phyloP scores from a whole-genome alignment of 169 alveolate species.

The Cyclospora cayetanensis region DNA sequence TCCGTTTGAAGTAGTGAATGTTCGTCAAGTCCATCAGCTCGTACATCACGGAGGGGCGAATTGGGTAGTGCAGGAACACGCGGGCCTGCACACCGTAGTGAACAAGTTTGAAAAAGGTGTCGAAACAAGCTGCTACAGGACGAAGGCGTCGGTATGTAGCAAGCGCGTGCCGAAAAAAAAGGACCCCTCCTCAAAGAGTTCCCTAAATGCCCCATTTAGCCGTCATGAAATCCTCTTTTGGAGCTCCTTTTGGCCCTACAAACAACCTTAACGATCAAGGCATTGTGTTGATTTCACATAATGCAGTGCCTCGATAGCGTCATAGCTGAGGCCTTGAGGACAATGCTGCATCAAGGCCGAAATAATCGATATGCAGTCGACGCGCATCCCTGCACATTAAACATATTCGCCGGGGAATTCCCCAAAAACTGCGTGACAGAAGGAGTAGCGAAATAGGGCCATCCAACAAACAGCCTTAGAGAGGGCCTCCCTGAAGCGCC shows the following conservation, averaged over 20 bases:
- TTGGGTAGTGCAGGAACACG: constrained; percentile 49
- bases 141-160: too few relatives aligned
- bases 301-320: constrained; percentile 44
- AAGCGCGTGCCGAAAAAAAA: too few relatives aligned
- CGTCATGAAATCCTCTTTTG: too few relatives aligned
- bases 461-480: background rate
- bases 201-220: too few relatives aligned
- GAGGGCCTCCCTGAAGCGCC: background rate
- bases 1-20: constrained; percentile 19
- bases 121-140: too few relatives aligned
- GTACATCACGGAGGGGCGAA: constrained; percentile 56
- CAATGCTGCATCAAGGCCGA: constrained; percentile 59
- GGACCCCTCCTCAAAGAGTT: too few relatives aligned
- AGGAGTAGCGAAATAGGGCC: background rate
- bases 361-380: constrained; percentile 28
- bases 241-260: too few relatives aligned
- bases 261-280: too few relatives aligned
- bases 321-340: constrained; percentile 61
- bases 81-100: constrained; percentile 70
- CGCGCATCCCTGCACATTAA: constrained; percentile 56
- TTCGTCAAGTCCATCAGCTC: constrained; percentile 61
- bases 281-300: too few relatives aligned
- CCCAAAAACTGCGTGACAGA: too few relatives aligned
- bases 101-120: too few relatives aligned
- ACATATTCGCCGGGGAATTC: too few relatives aligned